These are phyloP conservation scores for Colletotrichum eleusines DNA, from an alignment of 2,329 filamentous ascomycete genomes.

Conservation along the genomic window DNA sequence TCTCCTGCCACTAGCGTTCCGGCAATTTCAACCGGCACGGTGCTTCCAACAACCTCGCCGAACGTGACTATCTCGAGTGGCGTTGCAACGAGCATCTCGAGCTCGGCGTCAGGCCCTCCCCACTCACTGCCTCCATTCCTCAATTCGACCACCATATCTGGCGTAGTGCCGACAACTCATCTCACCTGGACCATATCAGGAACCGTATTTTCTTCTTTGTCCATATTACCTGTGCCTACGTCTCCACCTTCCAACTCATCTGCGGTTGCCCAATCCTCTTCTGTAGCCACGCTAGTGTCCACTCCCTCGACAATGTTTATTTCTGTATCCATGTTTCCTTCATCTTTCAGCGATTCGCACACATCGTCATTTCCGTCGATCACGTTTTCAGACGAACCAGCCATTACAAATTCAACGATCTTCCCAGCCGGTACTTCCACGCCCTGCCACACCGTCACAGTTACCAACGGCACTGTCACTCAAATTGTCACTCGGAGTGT, in stretches of 20 bases:
- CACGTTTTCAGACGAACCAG: background rate
- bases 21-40: background rate
- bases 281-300: background rate
- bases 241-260: background rate
- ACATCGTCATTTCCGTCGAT: background rate
- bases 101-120: background rate
- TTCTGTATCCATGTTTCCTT: background rate
- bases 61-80: background rate
- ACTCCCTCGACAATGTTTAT: background rate
- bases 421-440: background rate
- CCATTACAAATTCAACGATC: slow-evolving; percentile 10
- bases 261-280: background rate
- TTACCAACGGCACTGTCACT: slow-evolving; percentile 37
- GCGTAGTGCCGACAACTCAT: background rate
- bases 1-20: background rate
- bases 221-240: slow-evolving; percentile 29
- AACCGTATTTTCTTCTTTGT: slow-evolving; percentile 15
- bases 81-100: background rate
- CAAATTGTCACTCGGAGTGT: slow-evolving; percentile 35
- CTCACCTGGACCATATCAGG: slow-evolving; percentile 18
- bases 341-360: background rate
- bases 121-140: slow-evolving; percentile 1
- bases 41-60: background rate
- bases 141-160: slow-evolving; percentile 27
- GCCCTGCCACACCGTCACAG: slow-evolving; percentile 37